Base-by-base conservation (phyloP, 805 yeast genomes). In the Lipomyces oligophaga region DNA sequence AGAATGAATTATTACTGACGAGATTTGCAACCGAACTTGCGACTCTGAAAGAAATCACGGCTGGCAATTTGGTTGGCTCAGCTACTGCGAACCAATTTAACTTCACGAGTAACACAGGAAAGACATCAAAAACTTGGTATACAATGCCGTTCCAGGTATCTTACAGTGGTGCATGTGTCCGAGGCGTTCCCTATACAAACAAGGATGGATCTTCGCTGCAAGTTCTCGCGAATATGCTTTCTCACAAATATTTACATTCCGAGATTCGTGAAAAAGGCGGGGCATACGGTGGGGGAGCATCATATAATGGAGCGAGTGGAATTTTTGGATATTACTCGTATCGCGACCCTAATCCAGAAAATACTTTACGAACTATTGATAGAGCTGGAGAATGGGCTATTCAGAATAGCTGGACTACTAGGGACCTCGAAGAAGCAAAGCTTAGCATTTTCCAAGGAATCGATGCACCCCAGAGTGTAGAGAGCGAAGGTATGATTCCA, bases 241-340 rank as follows among this genome's bases (percentile, higher is more conserved):
- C 95, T 0, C 89, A 83, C 67, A 85, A 84, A 60, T 78, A 85
- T 57, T 69, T 93, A 39, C 98, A 93, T 65, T 77, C 86, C 10
- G 95, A 88, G 54, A 80, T 93, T 31, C 77, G 98, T 56, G 98
- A 93, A 62, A 80, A 90, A 60, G 96, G 96, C 47, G 98, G 98
- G 49, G 98, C 98, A 0, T 93, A 93, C 62, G 98, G 98, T 5
- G 97, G 96, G 4, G 98, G 98, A 3, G 84, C 95, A 3, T 68
- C 77, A 5, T 93, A 81, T 63, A 85, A 82, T 62, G 87, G 90
- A 0, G 63, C 85, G 19, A 86, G 84, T 41, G 97, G 97, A 0
- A 59, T 81, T 2, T 78, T 90, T 60, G 76, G 84, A 27, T 87
- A 75, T 67, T 93, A 83, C 67, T 88, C 97, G 0, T 93, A 90